Evolutionary conservation across 1,139 yeast species (phyloP), one percentile per base, ranked within the genome.

Genomic region (Magnusiomyces fungicola): DNA sequence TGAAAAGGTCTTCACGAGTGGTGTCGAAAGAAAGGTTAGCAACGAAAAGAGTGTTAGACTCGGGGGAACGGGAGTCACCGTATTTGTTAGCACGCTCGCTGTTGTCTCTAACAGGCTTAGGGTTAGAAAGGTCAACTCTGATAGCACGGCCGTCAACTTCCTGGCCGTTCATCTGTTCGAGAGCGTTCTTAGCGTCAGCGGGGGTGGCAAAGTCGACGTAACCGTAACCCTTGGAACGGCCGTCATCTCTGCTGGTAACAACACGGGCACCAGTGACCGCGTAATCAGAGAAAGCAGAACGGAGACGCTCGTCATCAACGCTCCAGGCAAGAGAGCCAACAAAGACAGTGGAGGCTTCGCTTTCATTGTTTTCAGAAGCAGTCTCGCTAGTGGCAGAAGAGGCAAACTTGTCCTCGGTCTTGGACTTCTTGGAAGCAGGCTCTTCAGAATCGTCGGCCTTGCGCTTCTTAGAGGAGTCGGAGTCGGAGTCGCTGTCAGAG

Each of bases 271-370:
- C 69, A 44, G 79, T 63, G 55, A 89, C 92, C 69, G 95, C 95
- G 46, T 90, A 95, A 56, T 78, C 78, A 67, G 83, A 89, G 68
- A 92, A 92, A 74, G 88, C 97, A 59, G 82, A 75, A 69, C 76
- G 76, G 69, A 92, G 80, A 96, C 96, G 86, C 53, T 81, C 95
- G 66, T 89, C 97, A 65, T 92, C 98, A 64, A 92, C 78, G 72
- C 83, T 86, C 97, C 97, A 92, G 32, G 98, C 89, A 64, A 92
- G 80, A 74, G 97, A 83, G 63, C 98, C 98, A 58, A 89, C 97
- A 64, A 92, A 92, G 60, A 92, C 72, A 56, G 97, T 92, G 53
- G 92, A 87, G 62, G 90, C 85, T 69, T 85, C 86, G n/a, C n/a
- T n/a, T n/a, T n/a, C n/a, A n/a, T n/a, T 5, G 36, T 56, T 66